These are phyloP conservation scores for Sugiyamaella sp. DNA, from an alignment of 1,139 yeast species.

Conservation along the genomic window DNA sequence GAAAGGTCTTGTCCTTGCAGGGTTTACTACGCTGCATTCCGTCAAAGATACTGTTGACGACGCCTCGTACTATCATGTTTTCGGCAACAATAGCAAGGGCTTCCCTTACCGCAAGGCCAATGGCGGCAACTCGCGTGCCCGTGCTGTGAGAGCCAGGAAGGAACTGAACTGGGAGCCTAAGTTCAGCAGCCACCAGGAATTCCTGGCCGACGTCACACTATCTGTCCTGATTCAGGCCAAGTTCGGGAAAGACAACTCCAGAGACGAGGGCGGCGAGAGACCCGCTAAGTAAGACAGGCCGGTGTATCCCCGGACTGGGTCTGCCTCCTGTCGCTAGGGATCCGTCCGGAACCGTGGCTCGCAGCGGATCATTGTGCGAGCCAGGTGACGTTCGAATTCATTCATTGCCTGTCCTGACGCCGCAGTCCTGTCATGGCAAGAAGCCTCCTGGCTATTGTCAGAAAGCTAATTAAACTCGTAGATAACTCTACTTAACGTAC, in stretches of 20 bases:
- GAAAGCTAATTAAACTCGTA: too few relatives aligned
- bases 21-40: conserved; percentile 22
- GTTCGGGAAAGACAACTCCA: conserved; percentile 10
- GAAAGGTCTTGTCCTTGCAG: conserved; percentile 27
- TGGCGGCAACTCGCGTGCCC: conserved; percentile 31
- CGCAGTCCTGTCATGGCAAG: too few relatives aligned
- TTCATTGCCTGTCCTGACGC: too few relatives aligned
- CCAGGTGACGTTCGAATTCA: too few relatives aligned
- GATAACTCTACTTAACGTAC: too few relatives aligned
- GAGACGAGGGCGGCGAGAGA: conserved; percentile 1
- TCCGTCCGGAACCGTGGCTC: too few relatives aligned
- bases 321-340: too few relatives aligned
- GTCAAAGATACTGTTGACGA: conserved; percentile 20
- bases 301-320: too few relatives aligned
- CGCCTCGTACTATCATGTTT: conserved; percentile 21
- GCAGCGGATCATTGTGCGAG: too few relatives aligned
- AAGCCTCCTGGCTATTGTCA: too few relatives aligned
- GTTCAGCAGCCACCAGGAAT: conserved; percentile 26
- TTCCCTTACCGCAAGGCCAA: conserved; percentile 13
- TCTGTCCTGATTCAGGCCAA: conserved; percentile 15
- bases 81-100: conserved; percentile 18
- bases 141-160: conserved; percentile 27
- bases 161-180: conserved; percentile 31
- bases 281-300: background rate
- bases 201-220: conserved; percentile 19